Percentiles rank a stretch among this genome's conserved stretches.
phyloP scores from a whole-genome alignment of 208 protist species.

The Acanthamoeba lenticulata region DNA sequence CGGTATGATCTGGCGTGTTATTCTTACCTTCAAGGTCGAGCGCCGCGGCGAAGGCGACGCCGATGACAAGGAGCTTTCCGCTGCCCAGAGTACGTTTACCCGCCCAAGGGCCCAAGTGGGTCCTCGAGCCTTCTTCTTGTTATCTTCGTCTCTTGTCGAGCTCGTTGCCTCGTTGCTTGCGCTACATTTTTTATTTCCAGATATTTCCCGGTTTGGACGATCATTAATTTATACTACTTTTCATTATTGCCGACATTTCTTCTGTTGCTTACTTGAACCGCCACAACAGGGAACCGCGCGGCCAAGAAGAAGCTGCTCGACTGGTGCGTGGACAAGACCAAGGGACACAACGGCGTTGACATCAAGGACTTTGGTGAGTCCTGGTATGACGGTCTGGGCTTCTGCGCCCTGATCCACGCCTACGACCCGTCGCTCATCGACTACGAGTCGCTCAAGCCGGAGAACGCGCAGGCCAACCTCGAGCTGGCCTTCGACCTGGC shows the following conservation, averaged over 20 bases:
- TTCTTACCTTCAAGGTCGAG: slow-evolving; percentile 77
- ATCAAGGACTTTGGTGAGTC: slow-evolving; percentile 84
- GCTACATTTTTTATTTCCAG: neutral
- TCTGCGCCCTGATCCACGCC: slow-evolving; percentile 82
- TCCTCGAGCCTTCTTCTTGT: neutral
- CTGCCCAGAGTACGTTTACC: neutral
- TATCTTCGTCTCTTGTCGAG: too few relatives aligned
- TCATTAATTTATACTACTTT: neutral
- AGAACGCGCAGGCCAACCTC: neutral
- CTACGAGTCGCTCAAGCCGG: slow-evolving; percentile 26
- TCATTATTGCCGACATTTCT: neutral
- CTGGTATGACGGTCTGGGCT: slow-evolving; percentile 81
- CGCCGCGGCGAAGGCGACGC: slow-evolving; percentile 73
- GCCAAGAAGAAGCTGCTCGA: slow-evolving; percentile 82
- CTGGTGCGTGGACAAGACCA: slow-evolving; percentile 85
- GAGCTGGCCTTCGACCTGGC: slow-evolving; percentile 85
- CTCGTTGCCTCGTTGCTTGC: neutral
- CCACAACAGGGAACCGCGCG: slow-evolving; percentile 7
- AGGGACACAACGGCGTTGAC: slow-evolving; percentile 80
- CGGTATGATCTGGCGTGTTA: slow-evolving; percentile 83
- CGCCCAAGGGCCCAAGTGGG: neutral
- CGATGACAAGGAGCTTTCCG: neutral
- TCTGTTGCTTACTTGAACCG: neutral
- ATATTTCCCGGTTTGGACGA: neutral
- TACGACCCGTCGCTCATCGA: slow-evolving; percentile 69